A percentile compares a stretch with the other conserved stretches of the same genome.
Conservation (phyloP, 768 basidiomycete species). For the Tulasnella calospora region DNA sequence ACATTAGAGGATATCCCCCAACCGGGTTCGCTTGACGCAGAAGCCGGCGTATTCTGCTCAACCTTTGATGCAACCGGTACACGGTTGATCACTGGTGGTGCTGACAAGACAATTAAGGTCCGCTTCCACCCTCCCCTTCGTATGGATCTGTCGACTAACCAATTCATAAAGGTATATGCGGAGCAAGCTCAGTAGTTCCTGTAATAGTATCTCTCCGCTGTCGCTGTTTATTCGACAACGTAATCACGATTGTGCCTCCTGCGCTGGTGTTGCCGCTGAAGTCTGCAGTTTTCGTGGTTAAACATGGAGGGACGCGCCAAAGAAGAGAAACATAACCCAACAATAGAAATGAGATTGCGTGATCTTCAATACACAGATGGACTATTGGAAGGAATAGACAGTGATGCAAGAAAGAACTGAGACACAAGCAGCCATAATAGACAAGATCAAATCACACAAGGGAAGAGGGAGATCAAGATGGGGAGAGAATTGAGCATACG, state of each 20-base stretch:
- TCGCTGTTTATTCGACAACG: not conserved
- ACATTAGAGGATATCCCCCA: constrained; percentile 90
- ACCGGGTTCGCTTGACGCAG: constrained; percentile 96
- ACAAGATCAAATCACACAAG: not conserved
- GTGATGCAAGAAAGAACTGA: not conserved
- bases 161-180: constrained; percentile 21
- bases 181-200: constrained; percentile 24
- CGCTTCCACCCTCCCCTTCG: constrained; percentile 29
- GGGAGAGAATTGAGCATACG: not conserved
- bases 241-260: not conserved
- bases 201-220: not conserved
- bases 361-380: constrained; percentile 13
- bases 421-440: not conserved
- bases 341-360: constrained; percentile 13
- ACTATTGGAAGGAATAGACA: constrained; percentile 8
- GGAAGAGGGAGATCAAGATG: not conserved
- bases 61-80: constrained; percentile 96
- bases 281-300: not conserved
- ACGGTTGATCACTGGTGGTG: constrained; percentile 88
- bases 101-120: constrained; percentile 98
- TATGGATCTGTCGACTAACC: not conserved
- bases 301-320: not conserved
- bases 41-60: constrained; percentile 94
- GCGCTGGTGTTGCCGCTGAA: not conserved
- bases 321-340: not conserved